Evolutionary conservation across 1,139 yeast genomes (phyloP), one percentile per base, ranked within the genome.

Genomic region (Diutina neorugosa): DNA sequence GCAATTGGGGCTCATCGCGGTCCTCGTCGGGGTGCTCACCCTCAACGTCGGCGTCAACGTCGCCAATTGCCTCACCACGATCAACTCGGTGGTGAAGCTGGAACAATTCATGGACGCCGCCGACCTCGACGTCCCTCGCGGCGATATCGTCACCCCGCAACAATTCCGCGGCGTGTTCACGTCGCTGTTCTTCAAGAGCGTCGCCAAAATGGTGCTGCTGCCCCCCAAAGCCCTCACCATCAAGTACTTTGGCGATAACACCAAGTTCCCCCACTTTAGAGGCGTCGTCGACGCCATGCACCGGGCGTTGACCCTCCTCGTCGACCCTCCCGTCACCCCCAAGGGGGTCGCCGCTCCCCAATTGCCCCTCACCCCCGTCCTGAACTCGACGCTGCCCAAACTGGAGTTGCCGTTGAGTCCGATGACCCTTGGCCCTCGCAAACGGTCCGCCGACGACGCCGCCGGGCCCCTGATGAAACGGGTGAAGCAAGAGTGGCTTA

Each of bases 1-100:
- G 40, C 77, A 81, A 57, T 74, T 83, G 56, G 82, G 85, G 12
- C 69, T 80, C 60, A 79, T 83, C 31, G 71, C 84, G 42, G 73
- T 78, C 42, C 50, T 56, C 43, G 52, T 57, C 52, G 56, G 59
- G 16, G 53, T 59, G 51, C 49, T 58, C 57, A 51, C 56, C 16
- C 53, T 56, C 23, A 56, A 55, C 44, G 58, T 55, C 54, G 40
- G 23, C 6, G 48, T 23, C 19, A 46, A 46, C 20, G 21, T 46
- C 23, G 40, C 40, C 23, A n/a, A 9, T 25, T 27, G 40, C 12
- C 50, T 46, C 21, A 27, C 40, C 40, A n/a, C 16, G 23, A 23
- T 46, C 23, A 46, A 46, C 11, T 2, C 1, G n/a, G 27, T 23
- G 27, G 50, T 46, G n/a, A 25, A 27, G n/a, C 14, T 37, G 8